Evolutionary conservation across 805 yeast species (phyloP).

Genomic region (Saccharomycopsis malanga): DNA sequence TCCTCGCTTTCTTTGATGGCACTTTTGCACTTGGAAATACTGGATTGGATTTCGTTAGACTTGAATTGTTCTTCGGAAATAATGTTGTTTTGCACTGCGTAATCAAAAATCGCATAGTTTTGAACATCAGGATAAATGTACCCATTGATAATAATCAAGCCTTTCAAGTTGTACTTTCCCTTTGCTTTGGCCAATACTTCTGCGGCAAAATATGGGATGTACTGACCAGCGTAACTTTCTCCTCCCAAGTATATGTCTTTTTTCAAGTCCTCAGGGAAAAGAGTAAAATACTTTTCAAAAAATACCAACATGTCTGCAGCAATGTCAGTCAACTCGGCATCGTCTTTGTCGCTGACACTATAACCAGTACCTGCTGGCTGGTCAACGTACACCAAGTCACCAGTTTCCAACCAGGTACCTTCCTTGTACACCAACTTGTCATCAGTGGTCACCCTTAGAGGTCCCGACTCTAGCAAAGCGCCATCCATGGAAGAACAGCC

Average conservation of each 20-base stretch:
- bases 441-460: constrained; percentile 53
- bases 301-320: constrained; percentile 58
- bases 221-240: constrained; percentile 97
- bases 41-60: constrained; percentile 11
- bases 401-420: constrained; percentile 80
- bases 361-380: constrained; percentile 93
- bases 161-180: constrained; percentile 43
- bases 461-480: constrained; percentile 87
- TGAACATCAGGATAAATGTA: constrained; percentile 90
- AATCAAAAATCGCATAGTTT: constrained; percentile 26
- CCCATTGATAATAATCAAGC: constrained; percentile 82
- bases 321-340: constrained; percentile 48
- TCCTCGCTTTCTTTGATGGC: constrained; percentile 4
- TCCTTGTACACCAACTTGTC: constrained; percentile 45
- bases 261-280: constrained; percentile 63
- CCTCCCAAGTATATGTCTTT: constrained; percentile 80
- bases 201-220: too few species aligned
- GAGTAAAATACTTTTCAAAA: constrained; percentile 53
- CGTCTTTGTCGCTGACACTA: constrained; percentile 36
- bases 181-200: constrained; percentile 38
- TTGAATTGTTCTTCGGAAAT: constrained; percentile 3
- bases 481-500: constrained; percentile 99
- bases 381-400: constrained; percentile 79
- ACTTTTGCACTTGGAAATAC: not conserved
- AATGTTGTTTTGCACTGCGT: constrained; percentile 12